Base-by-base conservation (phyloP, 768 basidiomycete species). In the Mrakia blollopis region DNA sequence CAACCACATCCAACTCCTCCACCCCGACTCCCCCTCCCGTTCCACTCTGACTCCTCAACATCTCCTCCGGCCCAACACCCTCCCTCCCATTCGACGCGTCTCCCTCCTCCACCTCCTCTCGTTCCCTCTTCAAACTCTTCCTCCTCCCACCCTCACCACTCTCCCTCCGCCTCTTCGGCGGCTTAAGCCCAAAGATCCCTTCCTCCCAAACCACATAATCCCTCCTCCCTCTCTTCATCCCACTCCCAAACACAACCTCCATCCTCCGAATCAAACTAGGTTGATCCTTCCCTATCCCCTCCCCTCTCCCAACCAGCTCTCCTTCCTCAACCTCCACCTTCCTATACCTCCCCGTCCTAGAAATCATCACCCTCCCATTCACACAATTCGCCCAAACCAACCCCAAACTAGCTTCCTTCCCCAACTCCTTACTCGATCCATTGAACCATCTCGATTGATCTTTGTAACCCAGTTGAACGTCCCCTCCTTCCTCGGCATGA, bases 381-480 rank as follows among this genome's bases (percentile, higher is more conserved):
- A 98, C 86, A 80, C 93, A 91, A 83, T 96, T 98, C 23, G 95
- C 91, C 96, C 96, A 98, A 13, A 89, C 90, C 71, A 97, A 88
- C 3, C 95, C 95, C 2, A 98, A 85, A 54, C 88, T 89, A 0
- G 92, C 93, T 83, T 96, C 91, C 81, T 94, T 93, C 63, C 82
- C 83, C 76, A 87, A 18, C 1, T 30, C n/a, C 11, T 85, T 77
- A 89, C 88, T 2, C 88, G 73, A 78, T 2, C 88, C 0, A 88
- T 87, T 32, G 88, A 96, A 97, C 88, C 90, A 90, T 25, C 88
- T 87, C 3, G 90, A 87, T 80, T 96, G 93, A 28, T 89, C 87
- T 6, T 86, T 86, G 81, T 96, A 97, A 13, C 87, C 77, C 41
- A 92, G 84, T 6, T 82, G 80, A 0, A 82, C 80, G 9, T 23